Percentiles rank a stretch among this genome's conserved stretches.
phyloP scores from a whole-genome alignment of 2,329 filamentous ascomycete genomes.

The Monosporascus sp. region DNA sequence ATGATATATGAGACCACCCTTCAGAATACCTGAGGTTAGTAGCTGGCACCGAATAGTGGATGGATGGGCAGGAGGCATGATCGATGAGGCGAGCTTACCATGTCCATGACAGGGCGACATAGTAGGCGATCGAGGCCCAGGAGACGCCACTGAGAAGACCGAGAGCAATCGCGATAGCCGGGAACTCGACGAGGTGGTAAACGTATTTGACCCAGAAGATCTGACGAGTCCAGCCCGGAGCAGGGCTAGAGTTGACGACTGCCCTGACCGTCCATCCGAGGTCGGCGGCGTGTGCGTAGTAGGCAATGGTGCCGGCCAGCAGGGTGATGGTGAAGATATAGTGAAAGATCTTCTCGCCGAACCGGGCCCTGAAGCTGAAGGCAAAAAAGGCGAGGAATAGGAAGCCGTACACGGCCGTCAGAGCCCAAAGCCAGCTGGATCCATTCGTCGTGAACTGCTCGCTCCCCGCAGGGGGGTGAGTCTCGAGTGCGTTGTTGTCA shows the following conservation, averaged over 20 bases:
- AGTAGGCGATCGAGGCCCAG: conserved; percentile 51
- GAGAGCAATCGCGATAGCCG: conserved; percentile 38
- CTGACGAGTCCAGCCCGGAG: conserved; percentile 32
- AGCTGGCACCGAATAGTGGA: too few relatives aligned
- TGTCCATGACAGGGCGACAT: conserved; percentile 43
- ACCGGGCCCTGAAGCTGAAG: conserved; percentile 36
- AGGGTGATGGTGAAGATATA: conserved; percentile 47
- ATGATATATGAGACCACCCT: conserved; percentile 45
- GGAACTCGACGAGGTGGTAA: conserved; percentile 46
- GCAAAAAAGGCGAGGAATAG: conserved; percentile 38
- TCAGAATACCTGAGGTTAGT: not conserved
- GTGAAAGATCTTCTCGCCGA: conserved; percentile 51
- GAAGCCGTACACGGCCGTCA: conserved; percentile 43
- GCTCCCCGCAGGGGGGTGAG: conserved; percentile 40
- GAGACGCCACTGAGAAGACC: conserved; percentile 47
- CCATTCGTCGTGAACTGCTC: conserved; percentile 38
- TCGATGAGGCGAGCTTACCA: conserved; percentile 28
- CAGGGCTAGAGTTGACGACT: conserved; percentile 28
- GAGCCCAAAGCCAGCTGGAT: conserved; percentile 51
- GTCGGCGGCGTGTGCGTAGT: conserved; percentile 48
- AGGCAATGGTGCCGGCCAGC: conserved; percentile 43
- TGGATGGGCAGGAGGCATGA: too few relatives aligned
- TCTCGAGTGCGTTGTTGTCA: conserved; percentile 40
- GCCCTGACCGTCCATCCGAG: conserved; percentile 39
- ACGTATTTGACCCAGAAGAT: conserved; percentile 54